Percentiles rank a stretch among this genome's conserved stretches.
Evolutionary conservation across 2,329 filamentous ascomycete species (phyloP).

Genomic region (Diaporthe sp.): DNA sequence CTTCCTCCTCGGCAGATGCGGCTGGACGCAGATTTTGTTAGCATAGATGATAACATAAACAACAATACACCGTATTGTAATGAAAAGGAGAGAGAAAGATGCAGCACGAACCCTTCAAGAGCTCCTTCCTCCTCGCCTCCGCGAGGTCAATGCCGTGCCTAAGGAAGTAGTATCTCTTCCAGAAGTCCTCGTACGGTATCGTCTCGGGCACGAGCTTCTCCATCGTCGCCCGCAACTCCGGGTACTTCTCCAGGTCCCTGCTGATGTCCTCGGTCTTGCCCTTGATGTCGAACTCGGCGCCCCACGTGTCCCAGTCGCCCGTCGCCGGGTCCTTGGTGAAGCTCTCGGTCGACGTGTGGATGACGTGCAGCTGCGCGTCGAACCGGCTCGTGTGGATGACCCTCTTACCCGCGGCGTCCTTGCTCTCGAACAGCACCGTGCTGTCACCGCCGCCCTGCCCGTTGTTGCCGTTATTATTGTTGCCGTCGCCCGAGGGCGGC

Average conservation of each 20-base stretch:
- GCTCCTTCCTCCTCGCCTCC: constrained; percentile 87
- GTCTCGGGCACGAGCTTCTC: constrained; percentile 94
- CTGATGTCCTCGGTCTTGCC: constrained; percentile 88
- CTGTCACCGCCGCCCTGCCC: constrained; percentile 57
- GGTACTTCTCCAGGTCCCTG: constrained; percentile 85
- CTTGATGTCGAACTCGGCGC: constrained; percentile 82
- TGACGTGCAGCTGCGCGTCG: constrained; percentile 95
- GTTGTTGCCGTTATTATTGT: constrained; percentile 43
- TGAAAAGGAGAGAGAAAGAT: constrained; percentile 7
- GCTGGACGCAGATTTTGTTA: constrained; percentile 59
- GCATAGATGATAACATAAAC: constrained; percentile 34
- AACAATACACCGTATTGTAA: constrained; percentile 28
- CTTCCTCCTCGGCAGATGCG: constrained; percentile 79
- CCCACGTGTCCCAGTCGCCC: constrained; percentile 82
- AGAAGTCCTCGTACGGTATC: constrained; percentile 91
- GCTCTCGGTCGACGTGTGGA: constrained; percentile 86
- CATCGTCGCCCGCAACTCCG: constrained; percentile 89
- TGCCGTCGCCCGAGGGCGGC: constrained; percentile 71
- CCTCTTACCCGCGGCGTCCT: constrained; percentile 88
- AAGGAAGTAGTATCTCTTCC: constrained; percentile 96
- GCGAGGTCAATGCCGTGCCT: constrained; percentile 94
- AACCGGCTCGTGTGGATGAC: constrained; percentile 96
- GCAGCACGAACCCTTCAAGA: constrained; percentile 81
- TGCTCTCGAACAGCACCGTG: constrained; percentile 90
- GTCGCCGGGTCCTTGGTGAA: constrained; percentile 86